Base-by-base conservation (phyloP, 2,329 filamentous ascomycete genomes). In the Pseudogymnoascus sp. region DNA sequence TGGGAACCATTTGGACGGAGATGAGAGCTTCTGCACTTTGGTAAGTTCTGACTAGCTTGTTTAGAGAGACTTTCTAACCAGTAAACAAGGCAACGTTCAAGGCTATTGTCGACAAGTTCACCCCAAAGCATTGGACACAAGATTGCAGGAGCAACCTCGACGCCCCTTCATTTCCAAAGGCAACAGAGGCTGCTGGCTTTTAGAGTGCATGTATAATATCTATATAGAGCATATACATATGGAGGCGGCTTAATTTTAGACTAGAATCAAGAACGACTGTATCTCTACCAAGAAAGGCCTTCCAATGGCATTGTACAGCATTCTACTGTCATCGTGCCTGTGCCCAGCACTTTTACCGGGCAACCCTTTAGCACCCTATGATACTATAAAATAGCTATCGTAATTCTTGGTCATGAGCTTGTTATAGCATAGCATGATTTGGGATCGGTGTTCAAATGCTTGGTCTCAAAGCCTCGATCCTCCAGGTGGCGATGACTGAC, bases 11-110 rank as follows among this genome's bases (percentile, higher is more conserved):
- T 80, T 96, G 2, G 84, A 90, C 0, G 91, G 91, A 0, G 90
- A 97, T 69, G 87, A 92, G 69, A 90, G 86, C 26, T 93, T 97
- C 71, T 99, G 95, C 77, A 97, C 93, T 0, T 76, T 99, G 70
- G 87, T 90, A 79, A 75, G 84, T 76, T 59, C 12, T 31, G 21
- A 14, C 26, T n/a, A 26, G 23, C n/a, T 61, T 31, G 60, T 37
- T 42, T 40, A 57, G 10, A 36, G 11, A n/a, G 31, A 47, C 37
- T 60, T 39, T 18, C 14, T 29, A 34, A 57, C 12, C 11, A 12
- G 14, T 42, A 60, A 26, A 26, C 34, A 66, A 90, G 86, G 85
- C 89, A 64, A 91, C 93, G 0, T 99, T 99, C 81, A 97, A 97
- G 76, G 80, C 85, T 61, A 90, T 97, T 63, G 91, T 95, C 2